Evolutionary conservation across 257 asterid species (phyloP).

Genomic region (Solanum arcanum): DNA sequence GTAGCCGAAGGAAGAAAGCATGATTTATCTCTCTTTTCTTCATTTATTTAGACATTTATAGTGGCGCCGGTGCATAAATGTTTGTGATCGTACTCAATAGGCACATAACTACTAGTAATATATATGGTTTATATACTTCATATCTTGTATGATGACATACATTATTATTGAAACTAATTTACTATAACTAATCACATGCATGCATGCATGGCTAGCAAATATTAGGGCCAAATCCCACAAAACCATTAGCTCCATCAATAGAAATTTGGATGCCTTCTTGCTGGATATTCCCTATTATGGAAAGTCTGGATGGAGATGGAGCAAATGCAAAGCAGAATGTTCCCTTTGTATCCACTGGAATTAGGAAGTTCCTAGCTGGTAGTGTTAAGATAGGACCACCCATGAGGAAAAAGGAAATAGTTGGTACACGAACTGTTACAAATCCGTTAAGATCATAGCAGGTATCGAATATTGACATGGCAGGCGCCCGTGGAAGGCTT

Average conservation of each 20-base stretch:
- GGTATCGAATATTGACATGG: slow-evolving; percentile 63
- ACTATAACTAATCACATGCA: neutral
- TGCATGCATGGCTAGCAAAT: slow-evolving; percentile 32
- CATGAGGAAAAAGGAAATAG: slow-evolving; percentile 65
- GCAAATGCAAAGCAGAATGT: slow-evolving; percentile 92
- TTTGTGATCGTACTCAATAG: neutral
- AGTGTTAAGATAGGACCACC: slow-evolving; percentile 85
- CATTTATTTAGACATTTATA: neutral
- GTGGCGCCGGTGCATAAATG: neutral
- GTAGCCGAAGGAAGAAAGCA: neutral
- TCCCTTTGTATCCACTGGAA: slow-evolving; percentile 76
- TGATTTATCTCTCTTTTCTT: neutral
- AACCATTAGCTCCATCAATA: slow-evolving; percentile 64
- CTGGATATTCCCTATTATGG: slow-evolving; percentile 86
- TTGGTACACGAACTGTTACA: slow-evolving; percentile 79
- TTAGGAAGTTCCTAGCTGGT: slow-evolving; percentile 76
- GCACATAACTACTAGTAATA: neutral
- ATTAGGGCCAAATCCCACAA: slow-evolving; percentile 87
- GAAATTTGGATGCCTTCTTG: slow-evolving; percentile 90
- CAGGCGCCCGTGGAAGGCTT: slow-evolving; percentile 49
- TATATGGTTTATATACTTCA: neutral
- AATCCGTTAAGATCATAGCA: slow-evolving; percentile 66
- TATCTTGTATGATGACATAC: neutral
- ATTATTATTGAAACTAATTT: neutral
- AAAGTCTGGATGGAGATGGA: slow-evolving; percentile 58